Conservation (phyloP, 2,329 filamentous ascomycete genomes). For the Phyllosticta citriasiana region DNA sequence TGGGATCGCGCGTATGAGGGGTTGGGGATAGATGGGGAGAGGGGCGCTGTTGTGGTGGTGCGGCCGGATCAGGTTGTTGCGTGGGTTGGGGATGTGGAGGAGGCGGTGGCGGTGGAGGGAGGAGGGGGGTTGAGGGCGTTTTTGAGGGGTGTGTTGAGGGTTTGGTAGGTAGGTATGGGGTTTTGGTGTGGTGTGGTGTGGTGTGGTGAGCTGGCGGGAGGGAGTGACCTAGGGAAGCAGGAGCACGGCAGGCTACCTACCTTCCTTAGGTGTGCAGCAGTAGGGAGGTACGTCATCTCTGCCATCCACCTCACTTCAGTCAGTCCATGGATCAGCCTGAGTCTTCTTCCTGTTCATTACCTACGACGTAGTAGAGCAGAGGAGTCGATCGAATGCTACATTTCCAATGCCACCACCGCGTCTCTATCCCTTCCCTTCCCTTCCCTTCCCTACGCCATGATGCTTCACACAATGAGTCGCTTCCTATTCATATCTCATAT, state of each 20-base stretch:
- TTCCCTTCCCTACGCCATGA: background rate
- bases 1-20: slow-evolving; percentile 41
- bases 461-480: background rate
- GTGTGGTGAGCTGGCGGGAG: background rate
- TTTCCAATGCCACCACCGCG: background rate
- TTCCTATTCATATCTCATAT: background rate
- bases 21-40: slow-evolving; percentile 47
- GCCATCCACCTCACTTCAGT: background rate
- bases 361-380: background rate
- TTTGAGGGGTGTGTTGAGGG: slow-evolving; percentile 2
- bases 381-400: background rate
- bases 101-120: slow-evolving; percentile 4
- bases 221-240: too few relatives aligned
- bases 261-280: too few relatives aligned
- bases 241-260: too few relatives aligned
- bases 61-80: slow-evolving; percentile 60
- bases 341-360: background rate
- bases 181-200: background rate
- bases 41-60: slow-evolving; percentile 49
- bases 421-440: background rate
- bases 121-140: slow-evolving; percentile 21
- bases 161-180: background rate
- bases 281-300: too few relatives aligned
- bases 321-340: background rate
- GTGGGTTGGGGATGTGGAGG: slow-evolving; percentile 29